Conservation (phyloP, 805 yeast species). For the Kuraishia cidri region DNA sequence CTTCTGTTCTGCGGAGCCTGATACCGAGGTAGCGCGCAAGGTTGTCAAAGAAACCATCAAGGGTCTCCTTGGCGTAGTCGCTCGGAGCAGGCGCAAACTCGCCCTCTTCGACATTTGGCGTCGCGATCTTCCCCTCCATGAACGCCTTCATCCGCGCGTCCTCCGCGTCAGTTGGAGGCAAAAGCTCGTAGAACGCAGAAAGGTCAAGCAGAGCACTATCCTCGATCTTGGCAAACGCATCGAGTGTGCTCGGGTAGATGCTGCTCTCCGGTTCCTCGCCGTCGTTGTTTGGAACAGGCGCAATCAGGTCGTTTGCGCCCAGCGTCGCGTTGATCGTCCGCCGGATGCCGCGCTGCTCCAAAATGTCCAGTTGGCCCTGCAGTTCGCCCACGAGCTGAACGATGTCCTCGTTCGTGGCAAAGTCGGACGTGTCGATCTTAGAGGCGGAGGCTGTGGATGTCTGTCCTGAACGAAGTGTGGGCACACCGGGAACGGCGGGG, state of each 20-base stretch:
- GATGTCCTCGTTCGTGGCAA: constrained; percentile 74
- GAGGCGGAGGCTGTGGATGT: neutral
- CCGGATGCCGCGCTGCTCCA: constrained; percentile 71
- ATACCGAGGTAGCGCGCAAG: constrained; percentile 67
- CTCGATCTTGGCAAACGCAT: constrained; percentile 37
- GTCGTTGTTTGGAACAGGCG: constrained; percentile 69
- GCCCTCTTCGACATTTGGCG: constrained; percentile 25
- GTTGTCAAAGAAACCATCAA: constrained; percentile 48
- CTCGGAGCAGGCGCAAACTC: constrained; percentile 13
- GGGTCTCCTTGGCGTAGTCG: constrained; percentile 35
- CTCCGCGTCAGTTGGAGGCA: constrained; percentile 56
- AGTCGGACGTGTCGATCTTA: constrained; percentile 39
- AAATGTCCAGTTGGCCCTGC: constrained; percentile 74
- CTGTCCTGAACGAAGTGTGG: constrained; percentile 10
- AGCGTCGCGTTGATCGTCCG: constrained; percentile 59
- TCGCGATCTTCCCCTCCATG: constrained; percentile 38
- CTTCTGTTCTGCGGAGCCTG: constrained; percentile 33
- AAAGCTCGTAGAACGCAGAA: constrained; percentile 66
- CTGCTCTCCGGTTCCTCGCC: constrained; percentile 56
- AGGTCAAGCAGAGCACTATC: constrained; percentile 40
- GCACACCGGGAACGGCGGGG: constrained; percentile 11
- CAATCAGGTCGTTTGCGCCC: constrained; percentile 30
- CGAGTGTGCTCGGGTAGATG: constrained; percentile 49
- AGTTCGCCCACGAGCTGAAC: constrained; percentile 83
- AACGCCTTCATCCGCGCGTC: constrained; percentile 40